Percentiles rank a stretch among this genome's conserved stretches.
Conservation (phyloP, 805 yeast genomes). For the Yarrowia osloensis region DNA sequence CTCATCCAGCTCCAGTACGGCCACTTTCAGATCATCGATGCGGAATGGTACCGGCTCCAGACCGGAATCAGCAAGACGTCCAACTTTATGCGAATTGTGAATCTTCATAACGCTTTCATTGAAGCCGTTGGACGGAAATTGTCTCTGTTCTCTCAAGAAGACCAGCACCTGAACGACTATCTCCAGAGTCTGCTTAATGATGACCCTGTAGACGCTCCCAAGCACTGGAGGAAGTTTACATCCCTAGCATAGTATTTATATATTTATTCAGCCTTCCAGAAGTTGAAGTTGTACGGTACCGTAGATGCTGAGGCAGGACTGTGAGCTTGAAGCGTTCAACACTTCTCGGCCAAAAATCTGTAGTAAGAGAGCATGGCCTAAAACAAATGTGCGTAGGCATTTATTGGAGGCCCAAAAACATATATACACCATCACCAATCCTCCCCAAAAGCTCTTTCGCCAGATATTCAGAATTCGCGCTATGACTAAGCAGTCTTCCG, state of each 20-base stretch:
- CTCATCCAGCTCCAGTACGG: slow-evolving; percentile 5
- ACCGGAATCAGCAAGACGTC: neutral
- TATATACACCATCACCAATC: no score
- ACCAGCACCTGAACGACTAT: neutral
- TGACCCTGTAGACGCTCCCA: neutral
- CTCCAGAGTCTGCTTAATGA: slow-evolving; percentile 4
- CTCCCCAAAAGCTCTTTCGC: no score
- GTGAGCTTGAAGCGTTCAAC: no score
- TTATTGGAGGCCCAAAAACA: no score
- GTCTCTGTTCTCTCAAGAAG: neutral
- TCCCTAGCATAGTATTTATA: neutral
- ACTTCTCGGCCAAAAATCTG: no score
- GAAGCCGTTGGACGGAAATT: neutral
- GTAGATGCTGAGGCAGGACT: no score
- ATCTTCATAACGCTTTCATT: neutral
- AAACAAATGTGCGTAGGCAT: no score
- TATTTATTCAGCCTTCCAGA: neutral
- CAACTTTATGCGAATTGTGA: slow-evolving; percentile 14
- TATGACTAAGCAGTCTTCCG: no score
- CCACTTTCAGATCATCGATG: neutral
- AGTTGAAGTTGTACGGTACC: no score
- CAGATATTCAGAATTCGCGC: no score
- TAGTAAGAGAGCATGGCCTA: no score
- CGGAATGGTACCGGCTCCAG: neutral
- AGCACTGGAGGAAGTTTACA: neutral